Base-by-base conservation (phyloP, 371 early-diverging fungal genomes). In the Haplosporangium sp. region DNA sequence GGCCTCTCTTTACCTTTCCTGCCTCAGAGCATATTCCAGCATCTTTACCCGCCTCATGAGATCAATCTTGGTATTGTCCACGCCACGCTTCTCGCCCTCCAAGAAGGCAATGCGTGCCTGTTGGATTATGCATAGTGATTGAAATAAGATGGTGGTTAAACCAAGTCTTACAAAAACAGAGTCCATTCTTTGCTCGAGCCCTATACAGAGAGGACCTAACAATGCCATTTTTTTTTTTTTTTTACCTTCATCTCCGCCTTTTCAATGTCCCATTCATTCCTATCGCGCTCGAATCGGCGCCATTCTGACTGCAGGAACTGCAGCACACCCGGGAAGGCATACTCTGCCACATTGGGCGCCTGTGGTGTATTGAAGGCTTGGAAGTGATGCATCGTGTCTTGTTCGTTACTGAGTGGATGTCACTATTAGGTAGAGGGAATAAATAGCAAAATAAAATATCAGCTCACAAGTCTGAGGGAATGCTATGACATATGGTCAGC, bases 191-290 rank as follows among this genome's bases (percentile, higher is more conserved):
- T 5, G 45, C 45, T 11, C 45, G 45, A 45, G 29, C 4, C 29
- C 1, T 29, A 29, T 29, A 29, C 29, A 29, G 1, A 29, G 4
- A 29, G 29, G 29, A 4, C 4, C 46, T 37, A 20, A 38, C 21
- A 40, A 8, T 51, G 14, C 12, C n/a, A 43, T 16, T 9, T 6
- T 42, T n/a, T 14, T 40, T 47, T 38, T 16, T 36, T 0, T 36
- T 6, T 11, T 60, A 93, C 96, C 88, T 93, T 90, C 57, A 95
- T 76, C 64, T 94, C 95, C 7, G 94, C 88, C 57, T 87, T 81
- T 71, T 95, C 95, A 74, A 95, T 92, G 23, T 92, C 91, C 95
- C 97, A 95, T 76, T 94, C 93, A 66, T 93, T 94, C 21, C 93
- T 86, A 72, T 96, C 95, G 59, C 92, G 86, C 67, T 96, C 97